A percentile compares a stretch with the other conserved stretches of the same genome.
These are phyloP conservation scores for Coniophora puteana DNA, from an alignment of 1,284 basidiomycete genomes.

Conservation along the genomic window DNA sequence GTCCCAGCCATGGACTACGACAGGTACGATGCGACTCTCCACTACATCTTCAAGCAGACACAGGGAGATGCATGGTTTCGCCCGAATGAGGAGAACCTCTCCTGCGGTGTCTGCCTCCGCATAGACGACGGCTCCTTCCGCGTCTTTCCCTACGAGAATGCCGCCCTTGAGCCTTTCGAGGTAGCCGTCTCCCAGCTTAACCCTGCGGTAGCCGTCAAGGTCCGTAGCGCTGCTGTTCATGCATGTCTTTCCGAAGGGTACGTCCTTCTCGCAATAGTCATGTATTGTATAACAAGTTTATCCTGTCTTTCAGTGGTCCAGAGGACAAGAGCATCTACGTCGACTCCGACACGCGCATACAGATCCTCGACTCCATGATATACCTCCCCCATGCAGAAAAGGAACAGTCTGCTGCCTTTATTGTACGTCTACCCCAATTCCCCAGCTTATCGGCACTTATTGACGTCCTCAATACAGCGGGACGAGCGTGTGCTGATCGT, in stretches of 20 bases:
- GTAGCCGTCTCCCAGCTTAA: constrained; percentile 71
- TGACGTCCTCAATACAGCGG: constrained; percentile 40
- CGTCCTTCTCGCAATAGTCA: constrained; percentile 2
- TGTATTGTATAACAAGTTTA: constrained; percentile 1
- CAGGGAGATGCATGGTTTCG: constrained; percentile 59
- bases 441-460: constrained; percentile 1
- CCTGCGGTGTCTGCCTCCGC: constrained; percentile 64
- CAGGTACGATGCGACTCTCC: constrained; percentile 32
- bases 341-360: constrained; percentile 68
- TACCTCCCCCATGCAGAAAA: constrained; percentile 75
- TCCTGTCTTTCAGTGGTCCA: constrained; percentile 32
- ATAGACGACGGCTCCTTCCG: constrained; percentile 61
- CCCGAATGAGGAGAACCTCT: constrained; percentile 43
- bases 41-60: constrained; percentile 41
- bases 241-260: constrained; percentile 62
- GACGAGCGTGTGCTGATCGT: constrained; percentile 73
- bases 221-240: constrained; percentile 74
- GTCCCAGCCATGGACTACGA: constrained; percentile 29
- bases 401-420: constrained; percentile 82
- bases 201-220: constrained; percentile 78
- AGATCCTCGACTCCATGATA: constrained; percentile 65
- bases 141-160: constrained; percentile 71
- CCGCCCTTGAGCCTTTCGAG: constrained; percentile 66
- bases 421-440: constrained; percentile 42
- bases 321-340: constrained; percentile 59